Conservation (phyloP, 495 filamentous ascomycete species). For the Jackrogersella multiformis region DNA sequence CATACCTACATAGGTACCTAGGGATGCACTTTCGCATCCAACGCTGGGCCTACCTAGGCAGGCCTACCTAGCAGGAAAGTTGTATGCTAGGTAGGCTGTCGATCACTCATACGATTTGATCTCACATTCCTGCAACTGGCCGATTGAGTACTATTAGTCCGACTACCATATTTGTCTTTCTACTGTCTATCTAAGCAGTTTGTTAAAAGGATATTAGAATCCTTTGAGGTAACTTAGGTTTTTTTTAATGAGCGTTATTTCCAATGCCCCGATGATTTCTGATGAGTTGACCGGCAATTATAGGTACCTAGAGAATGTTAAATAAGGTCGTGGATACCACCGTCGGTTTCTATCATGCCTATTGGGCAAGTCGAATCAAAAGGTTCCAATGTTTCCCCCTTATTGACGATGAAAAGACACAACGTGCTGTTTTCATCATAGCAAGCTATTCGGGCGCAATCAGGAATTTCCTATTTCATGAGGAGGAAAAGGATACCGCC, state of each 20-base stretch:
- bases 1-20: conserved; percentile 37
- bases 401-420: conserved; percentile 15
- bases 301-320: conserved; percentile 8
- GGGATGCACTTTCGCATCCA: conserved; percentile 33
- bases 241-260: conserved; percentile 1
- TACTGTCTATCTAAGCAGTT: conserved; percentile 21
- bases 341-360: conserved; percentile 15
- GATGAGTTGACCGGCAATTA: conserved; percentile 7
- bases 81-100: conserved; percentile 41
- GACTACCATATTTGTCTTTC: conserved; percentile 29
- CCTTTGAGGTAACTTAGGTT: conserved; percentile 13
- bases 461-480: not conserved
- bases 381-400: conserved; percentile 17
- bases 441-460: conserved; percentile 3
- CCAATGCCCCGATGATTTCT: not conserved
- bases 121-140: conserved; percentile 41
- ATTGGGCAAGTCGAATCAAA: conserved; percentile 19
- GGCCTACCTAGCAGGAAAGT: conserved; percentile 33
- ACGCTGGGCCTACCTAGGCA: conserved; percentile 13
- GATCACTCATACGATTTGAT: conserved; percentile 44
- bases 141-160: conserved; percentile 37
- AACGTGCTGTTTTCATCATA: conserved; percentile 7
- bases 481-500: conserved; percentile 13
- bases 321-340: conserved; percentile 40
- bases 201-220: conserved; percentile 14